phyloP scores from a whole-genome alignment of 495 filamentous ascomycete genomes.

The Pseudotulostoma volvatum region DNA sequence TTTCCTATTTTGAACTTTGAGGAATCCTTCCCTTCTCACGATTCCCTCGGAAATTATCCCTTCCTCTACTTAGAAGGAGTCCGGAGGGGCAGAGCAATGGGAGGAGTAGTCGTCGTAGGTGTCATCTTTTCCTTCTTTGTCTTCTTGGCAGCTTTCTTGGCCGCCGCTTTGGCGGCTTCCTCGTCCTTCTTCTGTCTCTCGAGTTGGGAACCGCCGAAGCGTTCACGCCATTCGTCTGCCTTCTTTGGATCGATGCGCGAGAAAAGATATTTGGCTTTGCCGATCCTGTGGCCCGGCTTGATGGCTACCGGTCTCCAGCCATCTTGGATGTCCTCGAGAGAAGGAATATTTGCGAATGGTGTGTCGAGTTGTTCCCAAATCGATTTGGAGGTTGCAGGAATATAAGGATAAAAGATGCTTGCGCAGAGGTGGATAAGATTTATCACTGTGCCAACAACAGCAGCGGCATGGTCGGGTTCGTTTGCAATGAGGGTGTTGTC shows the following conservation, averaged over 20 bases:
- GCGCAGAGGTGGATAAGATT: constrained; percentile 8
- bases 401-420: constrained; percentile 6
- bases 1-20: too few relatives aligned
- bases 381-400: constrained; percentile 7
- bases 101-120: too few relatives aligned
- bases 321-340: too few relatives aligned
- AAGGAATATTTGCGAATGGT: constrained; percentile 3
- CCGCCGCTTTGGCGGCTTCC: constrained; percentile 6
- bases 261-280: constrained; percentile 5
- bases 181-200: constrained; percentile 1
- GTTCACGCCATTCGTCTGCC: constrained; percentile 8
- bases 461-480: constrained; percentile 24
- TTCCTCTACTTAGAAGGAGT: too few relatives aligned
- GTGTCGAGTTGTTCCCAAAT: constrained; percentile 6
- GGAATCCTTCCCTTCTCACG: too few relatives aligned
- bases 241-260: constrained; percentile 3
- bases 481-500: constrained; percentile 25
- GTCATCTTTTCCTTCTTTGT: constrained; percentile 7
- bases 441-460: constrained; percentile 23
- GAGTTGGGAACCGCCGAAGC: constrained; percentile 6
- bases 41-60: too few relatives aligned
- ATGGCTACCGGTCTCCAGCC: constrained; percentile 1
- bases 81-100: too few relatives aligned
- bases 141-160: constrained; percentile 7
- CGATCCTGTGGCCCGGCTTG: constrained; percentile 6